Base-by-base conservation (phyloP, 2,329 filamentous ascomycete genomes). In the Ceratocystis smalleyi region DNA sequence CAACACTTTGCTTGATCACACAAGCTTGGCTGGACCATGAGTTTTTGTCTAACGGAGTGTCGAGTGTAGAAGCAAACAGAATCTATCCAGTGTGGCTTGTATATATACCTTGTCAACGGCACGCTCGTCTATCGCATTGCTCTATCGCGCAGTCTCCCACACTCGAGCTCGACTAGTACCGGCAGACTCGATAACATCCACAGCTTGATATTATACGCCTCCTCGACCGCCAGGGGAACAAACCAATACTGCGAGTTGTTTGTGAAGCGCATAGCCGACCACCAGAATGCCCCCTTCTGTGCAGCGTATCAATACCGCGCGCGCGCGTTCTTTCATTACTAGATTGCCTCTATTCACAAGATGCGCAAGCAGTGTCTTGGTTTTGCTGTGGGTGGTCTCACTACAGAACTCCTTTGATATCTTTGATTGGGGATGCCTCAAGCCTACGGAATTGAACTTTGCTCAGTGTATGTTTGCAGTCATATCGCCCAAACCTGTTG, bases 321-420 rank as follows among this genome's bases (percentile, higher is more conserved):
- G 89, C 69, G 80, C 91, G 70, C 86, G 89, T 68, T 89, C 88
- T 7, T 96, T 95, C 73, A 71, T 95, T 68, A 79, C 89, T 67
- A 86, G 91, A 60, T 79, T 97, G n/a, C 92, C 94, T 43, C 79
- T 97, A 1, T 91, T 94, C 72, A 96, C 94, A 30, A 84, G 91
- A 61, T 66, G 65, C 49, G 54, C 55, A 3, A 65, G 43, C 15
- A 74, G 81, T 19, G 81, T 91, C 15, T 73, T 91, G 22, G 71
- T 84, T 3, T 75, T 85, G 55, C 88, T 95, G 65, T 95, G 87
- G 83, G 70, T 89, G 43, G 77, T 86, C 5, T 81, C 85, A 55
- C 73, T 91, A 47, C 86, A 88, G 70, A 79, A 83, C 17, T 76
- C 85, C 7, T 91, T 86, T 83, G 81, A 87, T 72, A 73, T 96